Base-by-base conservation (phyloP, 208 protist species). In the Acanthamoeba healyi region DNA sequence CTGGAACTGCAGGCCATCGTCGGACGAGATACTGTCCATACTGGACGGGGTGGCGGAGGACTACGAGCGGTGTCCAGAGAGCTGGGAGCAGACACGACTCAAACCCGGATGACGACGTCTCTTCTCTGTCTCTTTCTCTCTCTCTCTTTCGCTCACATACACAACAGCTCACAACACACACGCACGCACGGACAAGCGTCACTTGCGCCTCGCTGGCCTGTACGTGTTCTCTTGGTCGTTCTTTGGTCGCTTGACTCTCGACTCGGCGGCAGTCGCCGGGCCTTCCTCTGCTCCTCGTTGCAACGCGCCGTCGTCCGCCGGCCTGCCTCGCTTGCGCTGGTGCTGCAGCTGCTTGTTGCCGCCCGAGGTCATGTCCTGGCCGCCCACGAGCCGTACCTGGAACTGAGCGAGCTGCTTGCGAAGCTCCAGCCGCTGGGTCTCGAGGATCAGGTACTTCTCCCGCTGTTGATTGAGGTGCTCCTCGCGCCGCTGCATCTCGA, bases 31-130 rank as follows among this genome's bases (percentile, higher is more conserved):
- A 6, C 49, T 90, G 12, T 10, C 19, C 29, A 38, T 32, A 6
- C 22, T 90, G 44, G 82, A 90, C 49, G 7, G 7, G 12, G 22
- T 90, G 24, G 82, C 32, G 14, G 82, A 90, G 44, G 49, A 90
- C 49, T 90, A 90, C 44, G 56, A 54, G 29, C 32, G 49, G n/a
- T 40, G 15, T 4, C 82, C 82, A 17, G 32, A 32, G 12, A 38
- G 12, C 10, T 90, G 82, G 82, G 82, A 90, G 82, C 0, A 90
- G 51, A 58, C 36, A 26, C 26, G 82, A 29, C 32, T 7, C 42
- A 84, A 36, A 84, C 49, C 17, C 49, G 17, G 49, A 24, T 54
- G 49, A n/a, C n/a, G n/a, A 12, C 12, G 44, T 12, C 7, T 12
- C 44, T 15, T 12, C 44, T 22, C 17, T 19, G 49, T 19, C 15